Percentiles rank a stretch among this genome's conserved stretches.
phyloP scores from a whole-genome alignment of 2,329 filamentous ascomycete genomes.

The Myriosclerotinia curreyana region DNA sequence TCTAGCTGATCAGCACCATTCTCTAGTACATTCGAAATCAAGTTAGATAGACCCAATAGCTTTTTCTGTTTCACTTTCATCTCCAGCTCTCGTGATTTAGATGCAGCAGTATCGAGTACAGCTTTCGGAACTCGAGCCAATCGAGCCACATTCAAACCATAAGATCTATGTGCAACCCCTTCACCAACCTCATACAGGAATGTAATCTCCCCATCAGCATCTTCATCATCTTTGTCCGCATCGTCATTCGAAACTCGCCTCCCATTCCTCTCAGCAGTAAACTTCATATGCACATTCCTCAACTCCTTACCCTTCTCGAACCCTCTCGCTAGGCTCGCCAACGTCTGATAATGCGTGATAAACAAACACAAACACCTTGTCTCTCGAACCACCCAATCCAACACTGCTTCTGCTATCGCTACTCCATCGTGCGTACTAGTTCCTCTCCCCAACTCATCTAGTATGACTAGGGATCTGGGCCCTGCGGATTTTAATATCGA shows the following conservation, averaged over 20 bases:
- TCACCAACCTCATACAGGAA: slow-evolving; percentile 92
- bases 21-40: slow-evolving; percentile 33
- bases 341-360: slow-evolving; percentile 95
- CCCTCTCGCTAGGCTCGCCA: slow-evolving; percentile 66
- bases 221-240: slow-evolving; percentile 34
- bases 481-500: slow-evolving; percentile 89
- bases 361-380: slow-evolving; percentile 80
- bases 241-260: slow-evolving; percentile 46
- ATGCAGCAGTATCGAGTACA: slow-evolving; percentile 75
- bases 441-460: slow-evolving; percentile 91
- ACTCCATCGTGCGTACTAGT: slow-evolving; percentile 95
- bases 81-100: slow-evolving; percentile 79
- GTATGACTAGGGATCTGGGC: slow-evolving; percentile 77
- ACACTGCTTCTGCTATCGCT: slow-evolving; percentile 88
- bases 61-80: slow-evolving; percentile 63
- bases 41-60: slow-evolving; percentile 43
- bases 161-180: slow-evolving; percentile 88
- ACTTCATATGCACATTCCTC: slow-evolving; percentile 92
- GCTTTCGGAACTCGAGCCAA: slow-evolving; percentile 75
- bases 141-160: slow-evolving; percentile 89
- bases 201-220: slow-evolving; percentile 73
- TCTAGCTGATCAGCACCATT: slow-evolving; percentile 30
- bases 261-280: slow-evolving; percentile 48
- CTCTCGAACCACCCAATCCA: slow-evolving; percentile 77
- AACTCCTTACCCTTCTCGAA: slow-evolving; percentile 61